Evolutionary conservation across 1,284 basidiomycete species (phyloP).

Genomic region (Microbotryomycetes sp.): DNA sequence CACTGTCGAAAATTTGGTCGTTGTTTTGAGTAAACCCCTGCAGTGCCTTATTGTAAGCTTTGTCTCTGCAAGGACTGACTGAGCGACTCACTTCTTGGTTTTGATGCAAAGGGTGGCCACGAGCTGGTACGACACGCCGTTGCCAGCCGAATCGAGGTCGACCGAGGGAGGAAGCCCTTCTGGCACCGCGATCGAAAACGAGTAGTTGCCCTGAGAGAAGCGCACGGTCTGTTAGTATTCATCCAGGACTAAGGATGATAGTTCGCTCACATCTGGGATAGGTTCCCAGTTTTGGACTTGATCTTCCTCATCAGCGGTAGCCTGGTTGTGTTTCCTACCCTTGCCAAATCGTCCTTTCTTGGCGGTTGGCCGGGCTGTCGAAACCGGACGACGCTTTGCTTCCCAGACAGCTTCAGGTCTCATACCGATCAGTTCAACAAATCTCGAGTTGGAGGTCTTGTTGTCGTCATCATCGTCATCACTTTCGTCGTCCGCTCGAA

Average conservation of each 20-base stretch:
- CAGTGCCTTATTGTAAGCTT: background rate
- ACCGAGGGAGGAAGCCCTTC: conserved; percentile 23
- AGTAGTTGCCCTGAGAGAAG: conserved; percentile 15
- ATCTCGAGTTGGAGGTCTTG: background rate
- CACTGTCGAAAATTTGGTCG: conserved; percentile 1
- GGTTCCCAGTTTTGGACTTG: conserved; percentile 17
- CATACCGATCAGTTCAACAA: conserved; percentile 26
- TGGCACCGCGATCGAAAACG: conserved; percentile 23
- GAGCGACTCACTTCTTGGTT: conserved; percentile 16
- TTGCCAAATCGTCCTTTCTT: background rate
- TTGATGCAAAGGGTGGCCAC: conserved; percentile 22
- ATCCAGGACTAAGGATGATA: no score
- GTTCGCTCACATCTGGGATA: conserved; percentile 20
- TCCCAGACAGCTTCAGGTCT: conserved; percentile 24
- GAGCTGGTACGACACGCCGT: conserved; percentile 25
- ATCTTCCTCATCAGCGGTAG: background rate
- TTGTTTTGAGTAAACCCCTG: conserved; percentile 14
- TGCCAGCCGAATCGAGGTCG: conserved; percentile 10
- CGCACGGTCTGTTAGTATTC: background rate
- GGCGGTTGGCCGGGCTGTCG: background rate
- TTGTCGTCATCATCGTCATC: background rate
- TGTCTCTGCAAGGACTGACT: no score
- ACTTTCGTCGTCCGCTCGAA: background rate
- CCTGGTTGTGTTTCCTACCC: background rate
- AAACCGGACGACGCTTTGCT: background rate